These are phyloP conservation scores for Eremochloa ophiuroides DNA, from an alignment of 176 grass and related monocot genomes.

Conservation along the genomic window DNA sequence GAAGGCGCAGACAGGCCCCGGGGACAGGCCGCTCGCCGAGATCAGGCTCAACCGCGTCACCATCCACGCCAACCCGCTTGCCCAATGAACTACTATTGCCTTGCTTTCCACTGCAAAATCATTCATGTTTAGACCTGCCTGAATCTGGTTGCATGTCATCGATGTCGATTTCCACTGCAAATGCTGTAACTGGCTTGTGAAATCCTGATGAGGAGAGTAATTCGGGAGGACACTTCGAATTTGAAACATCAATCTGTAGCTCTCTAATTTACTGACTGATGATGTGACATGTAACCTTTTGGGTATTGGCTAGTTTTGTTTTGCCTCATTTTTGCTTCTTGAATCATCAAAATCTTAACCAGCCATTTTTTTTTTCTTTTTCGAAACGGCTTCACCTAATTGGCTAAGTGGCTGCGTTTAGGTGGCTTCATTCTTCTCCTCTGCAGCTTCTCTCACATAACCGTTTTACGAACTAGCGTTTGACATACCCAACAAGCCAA, in stretches of 20 bases:
- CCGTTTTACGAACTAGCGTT: too few species aligned
- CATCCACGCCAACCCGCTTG: constrained; percentile 87
- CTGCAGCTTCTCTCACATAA: too few species aligned
- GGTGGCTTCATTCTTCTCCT: too few species aligned
- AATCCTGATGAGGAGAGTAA: too few species aligned
- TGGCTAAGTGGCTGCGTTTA: too few species aligned
- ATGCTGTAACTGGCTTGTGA: background rate
- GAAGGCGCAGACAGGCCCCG: constrained; percentile 76
- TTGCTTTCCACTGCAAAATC: too few species aligned
- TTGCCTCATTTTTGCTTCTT: background rate
- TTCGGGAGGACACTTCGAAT: background rate
- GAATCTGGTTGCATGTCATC: background rate
- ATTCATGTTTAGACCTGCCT: too few species aligned
- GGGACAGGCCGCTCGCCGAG: constrained; percentile 90
- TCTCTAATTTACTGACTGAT: background rate
- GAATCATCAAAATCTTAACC: too few species aligned
- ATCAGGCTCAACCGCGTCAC: constrained; percentile 91
- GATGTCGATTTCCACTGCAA: background rate
- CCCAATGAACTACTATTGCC: background rate
- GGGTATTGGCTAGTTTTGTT: background rate
- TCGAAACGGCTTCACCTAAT: too few species aligned
- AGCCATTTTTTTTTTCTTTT: too few species aligned
- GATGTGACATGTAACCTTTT: background rate
- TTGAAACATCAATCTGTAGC: background rate
- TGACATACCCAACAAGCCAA: too few species aligned